Base-by-base conservation (phyloP, 2,329 filamentous ascomycete species). In the Phaeosphaeria sp. region DNA sequence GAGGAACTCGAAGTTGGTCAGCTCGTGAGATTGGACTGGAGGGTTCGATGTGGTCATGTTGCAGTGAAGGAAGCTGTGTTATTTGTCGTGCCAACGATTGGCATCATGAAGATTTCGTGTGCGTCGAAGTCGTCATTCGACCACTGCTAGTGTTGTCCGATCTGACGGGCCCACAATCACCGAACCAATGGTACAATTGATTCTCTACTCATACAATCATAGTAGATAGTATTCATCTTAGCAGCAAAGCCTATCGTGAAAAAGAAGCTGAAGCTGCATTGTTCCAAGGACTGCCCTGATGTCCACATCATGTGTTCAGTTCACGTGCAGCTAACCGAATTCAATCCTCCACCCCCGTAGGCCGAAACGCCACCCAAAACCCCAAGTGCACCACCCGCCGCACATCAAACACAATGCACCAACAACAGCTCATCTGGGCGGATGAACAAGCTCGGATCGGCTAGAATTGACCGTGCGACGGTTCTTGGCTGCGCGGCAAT, bases 281-380 rank as follows among this genome's bases (percentile, higher is more conserved):
- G n/a, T n/a, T n/a, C n/a, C n/a, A n/a, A n/a, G n/a, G n/a, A n/a
- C n/a, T n/a, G n/a, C n/a, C n/a, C n/a, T n/a, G n/a, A n/a, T n/a
- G n/a, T n/a, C n/a, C n/a, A n/a, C n/a, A n/a, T n/a, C n/a, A n/a
- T n/a, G n/a, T n/a, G n/a, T n/a, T n/a, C n/a, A n/a, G n/a, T n/a
- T n/a, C n/a, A n/a, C n/a, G n/a, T n/a, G n/a, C n/a, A n/a, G n/a
- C n/a, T n/a, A n/a, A n/a, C n/a, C n/a, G n/a, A n/a, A n/a, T n/a
- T n/a, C 43, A 46, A 57, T 64, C 67, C 67, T 67, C 67, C 67
- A 42, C 40, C 36, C 33, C 20, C 51, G 46, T n/a, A n/a, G n/a
- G n/a, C 61, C 69, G 69, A 74, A 74, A 74, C 71, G 68, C 60
- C 36, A 36, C 51, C 62, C 67, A 73, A 69, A 75, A 36, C 71